Percentiles rank a stretch among this genome's conserved stretches.
Evolutionary conservation across 331 rosid species (phyloP).

Genomic region (Erythrophleum ivorense): DNA sequence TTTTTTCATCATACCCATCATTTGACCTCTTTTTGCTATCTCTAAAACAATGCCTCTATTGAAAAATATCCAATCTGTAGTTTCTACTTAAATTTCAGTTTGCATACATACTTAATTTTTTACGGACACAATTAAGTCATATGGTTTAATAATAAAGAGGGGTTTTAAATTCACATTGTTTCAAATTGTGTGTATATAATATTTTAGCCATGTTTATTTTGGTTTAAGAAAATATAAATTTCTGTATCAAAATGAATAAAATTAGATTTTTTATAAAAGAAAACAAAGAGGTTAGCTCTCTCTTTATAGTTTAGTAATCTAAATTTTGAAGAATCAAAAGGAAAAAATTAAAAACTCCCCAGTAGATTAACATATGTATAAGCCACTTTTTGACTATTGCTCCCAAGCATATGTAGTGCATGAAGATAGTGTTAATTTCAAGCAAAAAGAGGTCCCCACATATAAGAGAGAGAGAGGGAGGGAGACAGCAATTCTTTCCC

Average conservation of each 20-base stretch:
- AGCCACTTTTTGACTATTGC: slow-evolving; percentile 57
- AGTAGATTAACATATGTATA: slow-evolving; percentile 38
- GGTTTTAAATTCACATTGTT: not conserved
- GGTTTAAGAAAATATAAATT: not conserved
- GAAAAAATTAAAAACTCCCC: slow-evolving; percentile 25
- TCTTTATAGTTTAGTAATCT: not conserved
- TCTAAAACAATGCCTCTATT: slow-evolving; percentile 46
- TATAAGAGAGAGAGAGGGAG: not conserved
- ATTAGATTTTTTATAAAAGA: not conserved
- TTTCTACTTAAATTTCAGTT: not conserved
- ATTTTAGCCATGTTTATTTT: not conserved
- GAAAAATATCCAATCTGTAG: slow-evolving; percentile 20
- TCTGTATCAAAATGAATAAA: not conserved
- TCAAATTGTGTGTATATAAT: no score
- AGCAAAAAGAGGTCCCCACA: slow-evolving; percentile 69
- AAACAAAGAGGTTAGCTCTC: not conserved
- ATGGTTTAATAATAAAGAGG: not conserved
- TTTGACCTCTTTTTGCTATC: slow-evolving; percentile 59
- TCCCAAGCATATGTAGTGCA: slow-evolving; percentile 51
- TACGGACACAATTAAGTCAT: not conserved
- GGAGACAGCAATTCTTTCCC: slow-evolving; percentile 48
- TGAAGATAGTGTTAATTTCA: slow-evolving; percentile 74
- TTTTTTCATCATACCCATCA: slow-evolving; percentile 66
- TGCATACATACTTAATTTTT: not conserved
- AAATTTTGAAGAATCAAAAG: slow-evolving; percentile 26